Percentiles rank a stretch among this genome's conserved stretches.
Evolutionary conservation across 495 filamentous ascomycete species (phyloP).

Genomic region (Penicillium malachiteum): DNA sequence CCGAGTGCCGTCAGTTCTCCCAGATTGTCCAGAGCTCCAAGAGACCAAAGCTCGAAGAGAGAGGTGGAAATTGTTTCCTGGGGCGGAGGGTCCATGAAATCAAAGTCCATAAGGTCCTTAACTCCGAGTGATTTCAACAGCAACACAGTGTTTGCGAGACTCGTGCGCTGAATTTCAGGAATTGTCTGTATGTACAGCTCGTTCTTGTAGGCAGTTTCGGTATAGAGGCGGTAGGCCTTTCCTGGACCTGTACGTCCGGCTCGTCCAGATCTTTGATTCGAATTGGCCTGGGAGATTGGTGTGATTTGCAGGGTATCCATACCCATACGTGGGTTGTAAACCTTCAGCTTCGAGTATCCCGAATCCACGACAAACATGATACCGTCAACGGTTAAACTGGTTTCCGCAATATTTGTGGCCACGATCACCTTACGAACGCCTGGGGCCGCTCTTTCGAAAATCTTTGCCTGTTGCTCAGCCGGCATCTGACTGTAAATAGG

Average conservation of each 20-base stretch:
- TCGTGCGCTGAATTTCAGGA: constrained; percentile 96
- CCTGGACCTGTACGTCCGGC: constrained; percentile 95
- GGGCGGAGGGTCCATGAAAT: constrained; percentile 98
- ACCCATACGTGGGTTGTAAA: constrained; percentile 97
- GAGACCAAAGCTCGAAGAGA: constrained; percentile 95
- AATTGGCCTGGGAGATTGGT: constrained; percentile 95
- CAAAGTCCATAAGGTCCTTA: constrained; percentile 92
- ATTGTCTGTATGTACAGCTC: constrained; percentile 98
- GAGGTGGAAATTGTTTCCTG: constrained; percentile 98
- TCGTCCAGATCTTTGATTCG: constrained; percentile 87
- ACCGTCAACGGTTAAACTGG: constrained; percentile 95
- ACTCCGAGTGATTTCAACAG: constrained; percentile 94
- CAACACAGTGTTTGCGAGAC: constrained; percentile 90
- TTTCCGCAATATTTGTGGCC: constrained; percentile 98
- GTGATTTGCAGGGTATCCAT: constrained; percentile 99
- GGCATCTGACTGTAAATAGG: constrained; percentile 99
- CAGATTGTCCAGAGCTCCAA: constrained; percentile 90
- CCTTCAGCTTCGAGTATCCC: constrained; percentile 95
- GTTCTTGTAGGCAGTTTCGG: constrained; percentile 91
- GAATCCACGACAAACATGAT: constrained; percentile 99
- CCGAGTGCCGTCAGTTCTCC: constrained; percentile 88
- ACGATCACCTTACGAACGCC: constrained; percentile 97
- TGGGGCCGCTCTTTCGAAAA: constrained; percentile 86
- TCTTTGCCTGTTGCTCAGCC: constrained; percentile 94
- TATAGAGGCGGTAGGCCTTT: constrained; percentile 92